Percentiles rank a stretch among this genome's conserved stretches.
Conservation (phyloP, 176 grass and related monocot genomes). For the Cocos nucifera region DNA sequence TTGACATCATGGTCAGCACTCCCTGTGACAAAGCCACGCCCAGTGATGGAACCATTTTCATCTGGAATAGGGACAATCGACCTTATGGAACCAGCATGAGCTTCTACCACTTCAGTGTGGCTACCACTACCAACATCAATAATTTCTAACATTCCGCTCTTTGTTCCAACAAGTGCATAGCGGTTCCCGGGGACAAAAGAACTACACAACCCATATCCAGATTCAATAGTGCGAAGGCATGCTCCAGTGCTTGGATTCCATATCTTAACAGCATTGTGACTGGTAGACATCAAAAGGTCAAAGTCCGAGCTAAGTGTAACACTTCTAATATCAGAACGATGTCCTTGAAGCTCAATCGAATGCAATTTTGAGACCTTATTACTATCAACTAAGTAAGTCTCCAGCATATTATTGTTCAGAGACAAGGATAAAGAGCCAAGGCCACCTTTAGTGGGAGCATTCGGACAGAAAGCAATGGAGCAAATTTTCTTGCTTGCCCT, state of each 20-base stretch:
- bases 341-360: conserved; percentile 81
- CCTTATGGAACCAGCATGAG: conserved; percentile 69
- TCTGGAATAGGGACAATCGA: conserved; percentile 75
- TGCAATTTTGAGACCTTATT: conserved; percentile 65
- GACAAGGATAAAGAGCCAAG: conserved; percentile 68
- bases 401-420: conserved; percentile 81
- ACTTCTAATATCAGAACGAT: conserved; percentile 78
- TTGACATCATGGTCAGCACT: conserved; percentile 87
- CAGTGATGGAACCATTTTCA: conserved; percentile 42
- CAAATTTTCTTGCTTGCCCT: conserved; percentile 78
- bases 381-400: conserved; percentile 56
- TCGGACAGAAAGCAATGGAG: conserved; percentile 67
- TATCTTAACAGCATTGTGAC: conserved; percentile 85
- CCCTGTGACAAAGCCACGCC: conserved; percentile 71
- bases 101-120: conserved; percentile 63
- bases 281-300: conserved; percentile 87
- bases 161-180: conserved; percentile 80
- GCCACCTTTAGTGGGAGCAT: conserved; percentile 42
- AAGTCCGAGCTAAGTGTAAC: conserved; percentile 71
- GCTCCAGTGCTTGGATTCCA: conserved; percentile 87
- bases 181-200: conserved; percentile 77
- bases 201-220: conserved; percentile 84
- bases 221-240: conserved; percentile 88
- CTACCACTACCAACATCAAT: conserved; percentile 89
- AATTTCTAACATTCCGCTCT: conserved; percentile 81